Percentiles rank a stretch among this genome's conserved stretches.
Evolutionary conservation across 1,284 basidiomycete species (phyloP).

Genomic region (Cryptococcus maquisensis): DNA sequence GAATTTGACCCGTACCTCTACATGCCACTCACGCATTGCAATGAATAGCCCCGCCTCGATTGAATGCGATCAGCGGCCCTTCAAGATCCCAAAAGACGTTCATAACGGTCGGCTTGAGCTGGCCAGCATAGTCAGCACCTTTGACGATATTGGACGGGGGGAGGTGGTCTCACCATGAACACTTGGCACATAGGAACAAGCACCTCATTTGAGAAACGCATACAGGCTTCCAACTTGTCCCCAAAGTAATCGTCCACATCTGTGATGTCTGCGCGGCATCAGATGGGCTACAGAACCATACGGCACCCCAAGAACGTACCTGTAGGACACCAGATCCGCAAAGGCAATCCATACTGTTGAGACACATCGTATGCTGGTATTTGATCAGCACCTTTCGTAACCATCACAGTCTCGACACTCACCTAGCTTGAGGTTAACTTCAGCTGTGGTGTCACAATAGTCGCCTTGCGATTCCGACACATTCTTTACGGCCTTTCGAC

Average conservation of each 20-base stretch:
- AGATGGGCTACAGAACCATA: neutral
- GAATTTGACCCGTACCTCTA: neutral
- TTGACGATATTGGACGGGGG: neutral
- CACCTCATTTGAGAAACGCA: constrained; percentile 66
- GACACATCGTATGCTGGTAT: neutral
- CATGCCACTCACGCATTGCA: constrained; percentile 62
- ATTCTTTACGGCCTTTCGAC: constrained; percentile 63
- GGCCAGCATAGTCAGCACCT: neutral
- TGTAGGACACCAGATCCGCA: constrained; percentile 65
- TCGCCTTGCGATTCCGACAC: constrained; percentile 71
- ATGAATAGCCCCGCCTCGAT: constrained; percentile 82
- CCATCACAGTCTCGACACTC: constrained; percentile 8
- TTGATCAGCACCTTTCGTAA: neutral
- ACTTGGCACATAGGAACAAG: constrained; percentile 40
- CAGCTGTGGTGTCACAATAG: constrained; percentile 76
- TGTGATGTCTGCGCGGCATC: constrained; percentile 11
- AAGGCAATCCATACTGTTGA: constrained; percentile 6
- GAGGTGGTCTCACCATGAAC: constrained; percentile 30
- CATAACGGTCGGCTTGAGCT: constrained; percentile 57
- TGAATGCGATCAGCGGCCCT: constrained; percentile 89
- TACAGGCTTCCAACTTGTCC: constrained; percentile 25
- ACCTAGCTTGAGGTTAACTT: constrained; percentile 65
- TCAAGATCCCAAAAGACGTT: constrained; percentile 81
- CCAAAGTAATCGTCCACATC: constrained; percentile 21
- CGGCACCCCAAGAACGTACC: constrained; percentile 51